These are phyloP conservation scores for Populus euphratica DNA, from an alignment of 345 rosid species.

Conservation along the genomic window DNA sequence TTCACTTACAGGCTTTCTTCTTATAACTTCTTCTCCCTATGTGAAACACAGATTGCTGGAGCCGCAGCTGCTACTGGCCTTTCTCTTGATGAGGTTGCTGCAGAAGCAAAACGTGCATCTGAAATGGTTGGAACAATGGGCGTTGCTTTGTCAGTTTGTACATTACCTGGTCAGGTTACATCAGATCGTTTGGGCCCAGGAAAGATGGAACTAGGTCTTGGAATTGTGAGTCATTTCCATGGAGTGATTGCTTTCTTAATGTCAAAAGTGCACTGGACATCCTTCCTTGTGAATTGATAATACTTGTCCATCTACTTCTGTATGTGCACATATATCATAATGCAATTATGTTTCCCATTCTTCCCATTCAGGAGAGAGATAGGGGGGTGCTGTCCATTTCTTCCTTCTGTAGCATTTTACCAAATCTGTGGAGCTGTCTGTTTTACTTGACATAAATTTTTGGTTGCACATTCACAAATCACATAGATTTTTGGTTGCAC, in stretches of 20 bases:
- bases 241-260: background rate
- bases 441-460: background rate
- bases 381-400: background rate
- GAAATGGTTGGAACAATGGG: slow-evolving; percentile 95
- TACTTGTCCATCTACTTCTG: background rate
- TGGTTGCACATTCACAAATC: background rate
- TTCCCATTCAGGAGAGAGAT: background rate
- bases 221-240: slow-evolving; percentile 66
- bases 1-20: background rate
- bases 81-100: slow-evolving; percentile 67
- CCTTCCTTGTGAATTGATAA: background rate
- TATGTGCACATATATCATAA: background rate
- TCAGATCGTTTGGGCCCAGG: slow-evolving; percentile 83
- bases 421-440: background rate
- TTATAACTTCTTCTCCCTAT: slow-evolving; percentile 18
- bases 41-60: slow-evolving; percentile 68
- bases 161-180: slow-evolving; percentile 82
- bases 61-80: slow-evolving; percentile 93
- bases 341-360: background rate
- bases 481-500: background rate
- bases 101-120: slow-evolving; percentile 75
- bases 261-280: slow-evolving; percentile 3
- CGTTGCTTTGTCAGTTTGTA: slow-evolving; percentile 86
- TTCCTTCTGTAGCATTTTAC: background rate
- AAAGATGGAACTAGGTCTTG: slow-evolving; percentile 97